These are phyloP conservation scores for Tolypocladium album DNA, from an alignment of 2,329 filamentous ascomycete species.

Conservation along the genomic window DNA sequence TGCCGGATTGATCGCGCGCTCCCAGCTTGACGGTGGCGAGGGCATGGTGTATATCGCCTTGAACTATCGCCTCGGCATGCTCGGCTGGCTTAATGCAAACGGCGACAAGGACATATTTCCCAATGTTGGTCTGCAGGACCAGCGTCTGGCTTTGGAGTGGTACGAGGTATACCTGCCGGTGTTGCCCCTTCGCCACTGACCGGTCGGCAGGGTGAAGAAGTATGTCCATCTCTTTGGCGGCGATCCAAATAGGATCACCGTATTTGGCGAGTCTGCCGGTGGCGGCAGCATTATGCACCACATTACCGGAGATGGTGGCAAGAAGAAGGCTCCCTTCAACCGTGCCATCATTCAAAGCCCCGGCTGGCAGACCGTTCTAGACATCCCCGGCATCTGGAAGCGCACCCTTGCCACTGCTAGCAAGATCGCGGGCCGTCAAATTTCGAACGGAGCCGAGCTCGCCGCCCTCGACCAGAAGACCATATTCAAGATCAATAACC, in stretches of 20 bases:
- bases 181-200: not conserved
- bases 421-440: constrained; percentile 1
- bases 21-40: constrained; percentile 14
- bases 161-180: not conserved
- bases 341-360: constrained; percentile 29
- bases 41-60: constrained; percentile 28
- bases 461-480: constrained; percentile 1
- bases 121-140: constrained; percentile 40
- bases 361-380: constrained; percentile 1
- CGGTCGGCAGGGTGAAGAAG: constrained; percentile 23
- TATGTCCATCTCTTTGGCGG: constrained; percentile 40
- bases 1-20: constrained; percentile 23
- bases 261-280: constrained; percentile 34
- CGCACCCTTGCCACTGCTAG: constrained; percentile 3
- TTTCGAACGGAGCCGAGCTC: constrained; percentile 4
- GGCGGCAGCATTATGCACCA: constrained; percentile 38
- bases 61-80: constrained; percentile 29
- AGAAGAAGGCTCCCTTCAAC: constrained; percentile 29
- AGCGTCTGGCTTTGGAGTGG: constrained; percentile 37
- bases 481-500: constrained; percentile 23
- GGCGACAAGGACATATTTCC: constrained; percentile 21
- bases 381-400: constrained; percentile 2
- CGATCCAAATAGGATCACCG: constrained; percentile 34
- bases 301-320: constrained; percentile 31
- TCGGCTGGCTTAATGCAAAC: constrained; percentile 35